A percentile compares a stretch with the other conserved stretches of the same genome.
These are phyloP conservation scores for Amanita brunnescens DNA, from an alignment of 768 basidiomycete species.

Conservation along the genomic window DNA sequence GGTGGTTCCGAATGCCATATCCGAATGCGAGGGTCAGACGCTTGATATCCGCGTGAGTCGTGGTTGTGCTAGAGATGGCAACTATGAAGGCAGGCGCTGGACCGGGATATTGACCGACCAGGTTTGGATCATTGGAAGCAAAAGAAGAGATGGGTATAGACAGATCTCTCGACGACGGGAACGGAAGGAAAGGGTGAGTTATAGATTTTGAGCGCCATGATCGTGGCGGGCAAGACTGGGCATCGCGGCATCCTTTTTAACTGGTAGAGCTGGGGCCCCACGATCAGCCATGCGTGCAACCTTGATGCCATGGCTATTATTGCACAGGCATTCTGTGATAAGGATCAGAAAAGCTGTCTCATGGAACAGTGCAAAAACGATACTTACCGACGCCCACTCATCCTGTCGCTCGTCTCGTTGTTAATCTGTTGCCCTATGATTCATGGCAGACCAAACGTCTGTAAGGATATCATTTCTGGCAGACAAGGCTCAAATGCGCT, in stretches of 20 bases:
- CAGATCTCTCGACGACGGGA: constrained; percentile 30
- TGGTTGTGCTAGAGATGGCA: constrained; percentile 42
- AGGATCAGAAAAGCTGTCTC: too few species aligned
- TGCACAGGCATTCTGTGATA: too few species aligned
- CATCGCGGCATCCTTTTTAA: constrained; percentile 27
- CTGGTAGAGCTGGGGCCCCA: too few species aligned
- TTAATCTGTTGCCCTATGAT: too few species aligned
- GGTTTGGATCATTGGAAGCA: constrained; percentile 19
- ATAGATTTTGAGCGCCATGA: constrained; percentile 38
- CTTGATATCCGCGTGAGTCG: constrained; percentile 49
- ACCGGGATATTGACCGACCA: constrained; percentile 35
- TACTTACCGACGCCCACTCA: too few species aligned
- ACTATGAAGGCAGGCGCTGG: constrained; percentile 55
- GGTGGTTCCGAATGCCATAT: constrained; percentile 43
- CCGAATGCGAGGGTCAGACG: constrained; percentile 48
- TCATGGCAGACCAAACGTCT: too few species aligned
- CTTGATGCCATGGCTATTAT: too few species aligned
- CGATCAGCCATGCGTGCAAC: too few species aligned
- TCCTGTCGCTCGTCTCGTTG: too few species aligned
- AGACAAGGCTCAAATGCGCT: too few species aligned
- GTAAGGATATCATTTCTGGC: too few species aligned
- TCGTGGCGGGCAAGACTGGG: constrained; percentile 9
- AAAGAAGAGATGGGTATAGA: constrained; percentile 48
- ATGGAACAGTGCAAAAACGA: too few species aligned
- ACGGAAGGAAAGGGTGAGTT: constrained; percentile 32